These are phyloP conservation scores for Rhizopogon roseolus DNA, from an alignment of 768 basidiomycete genomes.

Conservation along the genomic window DNA sequence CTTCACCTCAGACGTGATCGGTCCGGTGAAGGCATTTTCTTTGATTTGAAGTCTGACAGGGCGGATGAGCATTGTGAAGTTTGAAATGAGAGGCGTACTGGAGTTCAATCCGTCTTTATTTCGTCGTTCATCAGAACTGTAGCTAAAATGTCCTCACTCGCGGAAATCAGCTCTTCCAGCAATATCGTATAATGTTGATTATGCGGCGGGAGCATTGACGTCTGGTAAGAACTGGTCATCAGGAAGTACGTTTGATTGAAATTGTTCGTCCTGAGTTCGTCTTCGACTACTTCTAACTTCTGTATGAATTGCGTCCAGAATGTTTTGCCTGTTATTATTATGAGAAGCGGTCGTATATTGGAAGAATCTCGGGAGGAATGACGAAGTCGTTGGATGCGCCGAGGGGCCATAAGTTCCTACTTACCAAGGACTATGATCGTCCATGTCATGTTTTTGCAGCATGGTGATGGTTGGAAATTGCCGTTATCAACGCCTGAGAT, in stretches of 20 bases:
- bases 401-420: slow-evolving; percentile 90
- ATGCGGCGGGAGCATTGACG: slow-evolving; percentile 88
- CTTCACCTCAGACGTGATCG: no score
- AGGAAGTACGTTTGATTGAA: slow-evolving; percentile 93
- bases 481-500: no score
- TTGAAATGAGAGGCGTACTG: no score
- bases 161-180: slow-evolving; percentile 70
- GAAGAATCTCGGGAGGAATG: slow-evolving; percentile 23
- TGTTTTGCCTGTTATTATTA: slow-evolving; percentile 93
- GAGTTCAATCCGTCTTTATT: no score
- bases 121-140: slow-evolving; percentile 83
- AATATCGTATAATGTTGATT: slow-evolving; percentile 87
- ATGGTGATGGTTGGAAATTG: no score
- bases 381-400: slow-evolving; percentile 81
- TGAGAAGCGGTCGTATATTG: slow-evolving; percentile 87
- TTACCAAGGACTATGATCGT: slow-evolving; percentile 83
- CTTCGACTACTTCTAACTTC: slow-evolving; percentile 95
- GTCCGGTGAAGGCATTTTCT: no score
- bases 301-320: slow-evolving; percentile 88
- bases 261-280: slow-evolving; percentile 89
- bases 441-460: no score
- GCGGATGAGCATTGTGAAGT: no score
- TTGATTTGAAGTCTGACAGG: no score
- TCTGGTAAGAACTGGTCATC: slow-evolving; percentile 67
- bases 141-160: slow-evolving; percentile 79